Conservation (phyloP, 2,329 filamentous ascomycete genomes). For the Fusarium irregulare region DNA sequence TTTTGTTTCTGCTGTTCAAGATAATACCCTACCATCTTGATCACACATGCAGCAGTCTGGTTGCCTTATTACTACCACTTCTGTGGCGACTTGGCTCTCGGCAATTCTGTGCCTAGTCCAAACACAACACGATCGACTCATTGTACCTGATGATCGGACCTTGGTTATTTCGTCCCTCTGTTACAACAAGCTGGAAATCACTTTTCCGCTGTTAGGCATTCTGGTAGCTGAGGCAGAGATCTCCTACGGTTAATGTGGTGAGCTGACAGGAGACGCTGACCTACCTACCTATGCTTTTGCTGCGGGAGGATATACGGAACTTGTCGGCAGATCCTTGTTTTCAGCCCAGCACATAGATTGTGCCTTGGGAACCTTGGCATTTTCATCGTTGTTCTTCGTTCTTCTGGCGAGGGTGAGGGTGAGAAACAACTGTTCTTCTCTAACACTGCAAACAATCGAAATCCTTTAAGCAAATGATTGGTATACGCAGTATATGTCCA, state of each 20-base stretch:
- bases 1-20: neutral
- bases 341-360: neutral
- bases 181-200: neutral
- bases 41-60: neutral
- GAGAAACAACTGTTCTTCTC: neutral
- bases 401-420: neutral
- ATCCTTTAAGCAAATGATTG: neutral
- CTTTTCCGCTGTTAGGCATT: neutral
- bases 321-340: neutral
- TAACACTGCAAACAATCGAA: neutral
- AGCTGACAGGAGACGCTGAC: neutral
- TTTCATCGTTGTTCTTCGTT: neutral
- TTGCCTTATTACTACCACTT: neutral
- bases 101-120: conserved; percentile 26
- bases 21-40: neutral
- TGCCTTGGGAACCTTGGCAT: neutral
- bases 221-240: neutral
- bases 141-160: neutral
- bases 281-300: neutral
- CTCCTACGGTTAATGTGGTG: neutral
- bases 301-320: neutral
- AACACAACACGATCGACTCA: neutral
- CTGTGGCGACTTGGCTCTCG: conserved; percentile 26
- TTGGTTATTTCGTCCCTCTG: neutral
- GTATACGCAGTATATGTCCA: neutral